Evolutionary conservation across 805 yeast genomes (phyloP).

Genomic region (Myxozyma udenii): DNA sequence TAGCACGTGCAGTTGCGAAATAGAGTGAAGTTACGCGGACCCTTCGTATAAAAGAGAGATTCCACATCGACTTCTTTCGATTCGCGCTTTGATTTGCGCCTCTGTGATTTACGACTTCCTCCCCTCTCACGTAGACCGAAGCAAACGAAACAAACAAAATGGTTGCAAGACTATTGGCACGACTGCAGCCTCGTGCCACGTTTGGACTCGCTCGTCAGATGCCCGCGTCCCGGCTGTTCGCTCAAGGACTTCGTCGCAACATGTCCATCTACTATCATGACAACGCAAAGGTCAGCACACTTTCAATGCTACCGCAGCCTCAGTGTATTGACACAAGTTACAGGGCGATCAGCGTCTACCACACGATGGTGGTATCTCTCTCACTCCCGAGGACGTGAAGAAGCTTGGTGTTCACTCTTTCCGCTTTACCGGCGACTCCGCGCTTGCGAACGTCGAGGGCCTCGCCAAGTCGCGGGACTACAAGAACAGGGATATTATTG

Average conservation of each 20-base stretch:
- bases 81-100: too few species aligned
- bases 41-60: too few species aligned
- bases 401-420: constrained; percentile 23
- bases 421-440: constrained; percentile 38
- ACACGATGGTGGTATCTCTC: constrained; percentile 18
- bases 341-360: constrained; percentile 26
- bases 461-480: constrained; percentile 70
- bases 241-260: not conserved
- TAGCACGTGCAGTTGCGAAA: too few species aligned
- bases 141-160: too few species aligned
- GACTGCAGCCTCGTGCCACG: too few species aligned
- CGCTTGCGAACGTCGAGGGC: constrained; percentile 54
- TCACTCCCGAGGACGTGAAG: constrained; percentile 5
- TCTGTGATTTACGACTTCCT: too few species aligned
- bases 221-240: too few species aligned
- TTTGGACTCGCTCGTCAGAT: too few species aligned
- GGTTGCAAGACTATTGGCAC: too few species aligned
- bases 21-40: too few species aligned
- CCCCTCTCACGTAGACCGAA: too few species aligned
- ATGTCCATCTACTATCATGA: constrained; percentile 33
- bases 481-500: constrained; percentile 73
- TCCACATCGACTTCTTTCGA: too few species aligned
- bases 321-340: not conserved
- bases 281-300: constrained; percentile 16
- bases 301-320: not conserved